These are phyloP conservation scores for Alternaria angustiovoidea DNA, from an alignment of 2,329 filamentous ascomycete genomes.

Conservation along the genomic window DNA sequence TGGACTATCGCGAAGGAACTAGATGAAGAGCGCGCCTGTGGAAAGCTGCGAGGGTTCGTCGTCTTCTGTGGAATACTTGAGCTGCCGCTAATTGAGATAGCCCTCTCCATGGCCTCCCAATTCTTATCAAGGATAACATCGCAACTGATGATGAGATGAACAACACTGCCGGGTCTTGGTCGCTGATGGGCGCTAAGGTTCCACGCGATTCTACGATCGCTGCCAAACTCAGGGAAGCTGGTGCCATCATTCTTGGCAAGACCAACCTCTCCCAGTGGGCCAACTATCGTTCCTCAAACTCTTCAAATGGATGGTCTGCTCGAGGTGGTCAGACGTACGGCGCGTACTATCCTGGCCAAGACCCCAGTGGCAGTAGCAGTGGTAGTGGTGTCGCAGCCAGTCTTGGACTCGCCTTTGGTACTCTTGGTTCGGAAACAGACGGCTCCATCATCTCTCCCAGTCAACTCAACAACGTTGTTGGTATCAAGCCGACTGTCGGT, in stretches of 20 bases:
- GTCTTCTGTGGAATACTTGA: background rate
- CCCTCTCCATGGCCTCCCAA: conserved; percentile 70
- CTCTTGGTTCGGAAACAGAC: conserved; percentile 69
- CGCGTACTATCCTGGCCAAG: conserved; percentile 68
- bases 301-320: conserved; percentile 70
- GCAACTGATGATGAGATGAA: conserved; percentile 69
- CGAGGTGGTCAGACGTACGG: conserved; percentile 69
- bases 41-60: conserved; percentile 56
- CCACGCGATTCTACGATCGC: conserved; percentile 66
- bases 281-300: conserved; percentile 66
- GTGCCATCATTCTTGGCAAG: conserved; percentile 72
- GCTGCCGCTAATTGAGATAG: conserved; percentile 34
- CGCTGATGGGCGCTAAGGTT: conserved; percentile 66
- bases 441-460: conserved; percentile 70
- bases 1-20: conserved; percentile 57
- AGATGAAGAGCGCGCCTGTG: conserved; percentile 59
- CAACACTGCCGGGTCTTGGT: conserved; percentile 70
- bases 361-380: conserved; percentile 57
- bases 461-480: conserved; percentile 67
- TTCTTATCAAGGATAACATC: conserved; percentile 74
- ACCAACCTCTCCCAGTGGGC: conserved; percentile 72
- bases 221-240: conserved; percentile 66
- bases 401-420: conserved; percentile 66
- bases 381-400: conserved; percentile 69
- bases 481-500: conserved; percentile 69